These are phyloP conservation scores for Cladophialophora psammophila DNA, from an alignment of 2,329 filamentous ascomycete species.

Conservation along the genomic window DNA sequence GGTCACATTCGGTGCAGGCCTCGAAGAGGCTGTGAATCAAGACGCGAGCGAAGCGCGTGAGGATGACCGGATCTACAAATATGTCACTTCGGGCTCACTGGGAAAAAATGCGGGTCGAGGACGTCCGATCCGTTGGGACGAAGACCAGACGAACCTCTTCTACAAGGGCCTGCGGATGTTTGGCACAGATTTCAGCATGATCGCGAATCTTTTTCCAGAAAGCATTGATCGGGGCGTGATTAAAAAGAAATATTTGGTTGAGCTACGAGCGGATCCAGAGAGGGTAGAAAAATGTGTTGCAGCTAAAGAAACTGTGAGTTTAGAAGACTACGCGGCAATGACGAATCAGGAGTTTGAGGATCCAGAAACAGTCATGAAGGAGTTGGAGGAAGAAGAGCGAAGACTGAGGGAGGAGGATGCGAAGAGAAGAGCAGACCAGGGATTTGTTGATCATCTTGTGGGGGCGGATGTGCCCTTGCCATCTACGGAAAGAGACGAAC, in stretches of 20 bases:
- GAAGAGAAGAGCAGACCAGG: slow-evolving; percentile 38
- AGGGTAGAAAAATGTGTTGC: slow-evolving; percentile 61
- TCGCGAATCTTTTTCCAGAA: slow-evolving; percentile 68
- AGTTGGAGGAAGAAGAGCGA: slow-evolving; percentile 54
- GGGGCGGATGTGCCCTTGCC: slow-evolving; percentile 42
- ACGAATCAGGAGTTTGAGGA: slow-evolving; percentile 55
- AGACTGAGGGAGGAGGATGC: slow-evolving; percentile 52
- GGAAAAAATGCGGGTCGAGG: slow-evolving; percentile 57
- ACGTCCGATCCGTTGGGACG: slow-evolving; percentile 63
- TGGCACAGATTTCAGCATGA: slow-evolving; percentile 68
- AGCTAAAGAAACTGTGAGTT: slow-evolving; percentile 53
- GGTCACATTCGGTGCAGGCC: slow-evolving; percentile 64
- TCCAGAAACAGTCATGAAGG: slow-evolving; percentile 56
- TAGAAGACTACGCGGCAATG: slow-evolving; percentile 55
- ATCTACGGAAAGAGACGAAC: slow-evolving; percentile 46
- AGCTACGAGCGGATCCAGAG: slow-evolving; percentile 64
- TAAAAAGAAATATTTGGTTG: slow-evolving; percentile 69
- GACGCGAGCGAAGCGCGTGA: slow-evolving; percentile 54
- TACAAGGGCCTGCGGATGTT: slow-evolving; percentile 69
- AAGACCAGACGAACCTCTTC: slow-evolving; percentile 66
- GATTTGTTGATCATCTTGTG: slow-evolving; percentile 34
- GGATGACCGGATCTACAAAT: slow-evolving; percentile 53
- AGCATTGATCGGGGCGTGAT: slow-evolving; percentile 64
- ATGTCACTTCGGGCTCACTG: slow-evolving; percentile 56
- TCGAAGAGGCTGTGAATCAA: slow-evolving; percentile 53